Evolutionary conservation across 495 filamentous ascomycete species (phyloP).

Genomic region (Cetradonia linearis): DNA sequence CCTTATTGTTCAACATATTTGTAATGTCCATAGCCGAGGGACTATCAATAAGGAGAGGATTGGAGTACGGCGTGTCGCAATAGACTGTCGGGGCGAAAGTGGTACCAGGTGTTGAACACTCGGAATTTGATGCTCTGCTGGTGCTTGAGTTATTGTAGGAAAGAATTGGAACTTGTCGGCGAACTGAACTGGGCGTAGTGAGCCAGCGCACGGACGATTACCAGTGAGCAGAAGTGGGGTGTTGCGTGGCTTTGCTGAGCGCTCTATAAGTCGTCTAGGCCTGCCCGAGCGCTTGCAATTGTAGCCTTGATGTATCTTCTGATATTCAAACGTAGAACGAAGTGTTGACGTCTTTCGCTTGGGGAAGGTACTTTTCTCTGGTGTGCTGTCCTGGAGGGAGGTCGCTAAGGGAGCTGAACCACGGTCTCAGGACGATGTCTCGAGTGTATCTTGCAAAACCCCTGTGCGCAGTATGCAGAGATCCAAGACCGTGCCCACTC

Average conservation of each 20-base stretch:
- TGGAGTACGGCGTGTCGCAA: neutral
- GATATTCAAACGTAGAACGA: neutral
- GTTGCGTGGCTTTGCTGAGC: neutral
- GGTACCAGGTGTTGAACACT: neutral
- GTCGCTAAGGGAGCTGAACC: neutral
- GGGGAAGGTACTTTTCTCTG: neutral
- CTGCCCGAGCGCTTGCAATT: neutral
- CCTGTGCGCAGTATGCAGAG: neutral
- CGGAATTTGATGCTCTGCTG: neutral
- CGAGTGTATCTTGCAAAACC: neutral
- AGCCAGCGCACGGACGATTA: constrained; percentile 1
- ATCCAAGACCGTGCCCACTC: neutral
- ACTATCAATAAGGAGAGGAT: neutral
- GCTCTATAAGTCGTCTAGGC: neutral
- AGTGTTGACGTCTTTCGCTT: neutral
- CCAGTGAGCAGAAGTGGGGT: neutral
- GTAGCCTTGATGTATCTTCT: neutral
- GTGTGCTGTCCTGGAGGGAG: neutral
- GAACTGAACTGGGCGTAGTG: neutral
- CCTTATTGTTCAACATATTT: constrained; percentile 57
- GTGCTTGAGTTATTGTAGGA: neutral
- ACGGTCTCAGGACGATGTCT: neutral
- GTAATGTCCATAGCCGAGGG: constrained; percentile 56
- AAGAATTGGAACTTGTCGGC: neutral
- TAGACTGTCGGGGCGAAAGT: neutral